A percentile compares a stretch with the other conserved stretches of the same genome.
These are phyloP conservation scores for Podila horticola DNA, from an alignment of 192 early-diverging fungal genomes.

Conservation along the genomic window DNA sequence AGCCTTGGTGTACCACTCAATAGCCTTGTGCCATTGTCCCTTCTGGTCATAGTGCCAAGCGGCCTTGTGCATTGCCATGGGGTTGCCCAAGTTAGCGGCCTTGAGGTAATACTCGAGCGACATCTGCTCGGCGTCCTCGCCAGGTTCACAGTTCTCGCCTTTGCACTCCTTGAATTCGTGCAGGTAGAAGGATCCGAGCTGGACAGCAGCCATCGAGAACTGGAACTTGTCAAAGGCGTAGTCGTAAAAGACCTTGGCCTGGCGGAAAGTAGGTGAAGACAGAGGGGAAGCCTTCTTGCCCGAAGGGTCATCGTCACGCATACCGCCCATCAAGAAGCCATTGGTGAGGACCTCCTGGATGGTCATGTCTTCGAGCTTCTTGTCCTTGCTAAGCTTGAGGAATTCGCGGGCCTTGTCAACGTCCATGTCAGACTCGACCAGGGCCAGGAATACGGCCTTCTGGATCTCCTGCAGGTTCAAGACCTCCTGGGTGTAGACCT, in stretches of 20 bases:
- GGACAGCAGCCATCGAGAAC: constrained; percentile 65
- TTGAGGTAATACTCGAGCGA: constrained; percentile 58
- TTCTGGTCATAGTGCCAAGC: constrained; percentile 61
- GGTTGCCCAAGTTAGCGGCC: constrained; percentile 58
- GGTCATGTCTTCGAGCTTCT: constrained; percentile 38
- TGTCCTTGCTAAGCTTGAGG: constrained; percentile 32
- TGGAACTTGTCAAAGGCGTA: constrained; percentile 57
- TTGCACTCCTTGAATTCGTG: constrained; percentile 58
- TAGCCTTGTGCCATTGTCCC: constrained; percentile 56
- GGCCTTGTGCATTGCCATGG: constrained; percentile 66
- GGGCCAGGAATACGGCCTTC: constrained; percentile 53
- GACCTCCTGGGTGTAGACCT: constrained; percentile 50
- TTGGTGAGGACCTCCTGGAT: constrained; percentile 58
- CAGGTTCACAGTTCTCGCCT: constrained; percentile 56
- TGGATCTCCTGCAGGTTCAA: constrained; percentile 57
- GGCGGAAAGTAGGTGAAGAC: constrained; percentile 55
- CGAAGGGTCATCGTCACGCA: constrained; percentile 47
- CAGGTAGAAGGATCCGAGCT: constrained; percentile 59
- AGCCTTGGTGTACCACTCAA: constrained; percentile 56
- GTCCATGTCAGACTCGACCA: constrained; percentile 57
- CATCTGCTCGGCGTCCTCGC: constrained; percentile 58
- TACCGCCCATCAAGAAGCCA: constrained; percentile 56
- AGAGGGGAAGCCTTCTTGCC: constrained; percentile 53
- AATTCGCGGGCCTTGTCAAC: constrained; percentile 52
- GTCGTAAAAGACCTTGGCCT: constrained; percentile 59